Evolutionary conservation across 2,329 filamentous ascomycete species (phyloP).

Genomic region (Ophidiomyces ophidiicola): DNA sequence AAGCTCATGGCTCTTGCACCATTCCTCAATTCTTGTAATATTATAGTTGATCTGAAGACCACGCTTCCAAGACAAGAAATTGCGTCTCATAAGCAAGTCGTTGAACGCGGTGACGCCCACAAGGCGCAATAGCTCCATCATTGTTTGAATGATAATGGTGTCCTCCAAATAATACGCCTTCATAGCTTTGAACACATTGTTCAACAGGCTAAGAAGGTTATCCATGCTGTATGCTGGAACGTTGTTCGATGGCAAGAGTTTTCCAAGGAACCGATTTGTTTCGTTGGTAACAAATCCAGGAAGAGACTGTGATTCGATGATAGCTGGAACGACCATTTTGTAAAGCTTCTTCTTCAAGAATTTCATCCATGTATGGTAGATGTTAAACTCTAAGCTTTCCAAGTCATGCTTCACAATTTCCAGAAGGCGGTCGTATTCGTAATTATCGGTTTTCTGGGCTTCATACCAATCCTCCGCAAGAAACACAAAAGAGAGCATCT

Average conservation of each 20-base stretch:
- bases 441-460: conserved; percentile 97
- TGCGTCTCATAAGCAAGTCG: conserved; percentile 90
- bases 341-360: conserved; percentile 97
- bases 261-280: conserved; percentile 94
- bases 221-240: conserved; percentile 98
- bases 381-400: conserved; percentile 98
- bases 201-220: conserved; percentile 85
- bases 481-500: conserved; percentile 99
- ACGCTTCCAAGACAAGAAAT: conserved; percentile 98
- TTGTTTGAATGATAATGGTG: conserved; percentile 85
- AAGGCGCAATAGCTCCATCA: conserved; percentile 82
- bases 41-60: conserved; percentile 99
- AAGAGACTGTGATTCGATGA: conserved; percentile 96
- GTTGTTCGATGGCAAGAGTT: conserved; percentile 81
- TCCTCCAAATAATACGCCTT: conserved; percentile 97
- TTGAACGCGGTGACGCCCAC: conserved; percentile 98
- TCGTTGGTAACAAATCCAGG: conserved; percentile 98
- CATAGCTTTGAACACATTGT: conserved; percentile 97
- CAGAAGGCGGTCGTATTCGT: conserved; percentile 91
- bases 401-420: conserved; percentile 99
- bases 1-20: conserved; percentile 99
- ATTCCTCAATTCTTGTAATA: conserved; percentile 97
- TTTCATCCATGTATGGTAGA: conserved; percentile 99
- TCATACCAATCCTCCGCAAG: conserved; percentile 99
- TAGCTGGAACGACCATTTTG: conserved; percentile 99